phyloP scores from a whole-genome alignment of 805 yeast genomes.

The Candida methanosorbosa region DNA sequence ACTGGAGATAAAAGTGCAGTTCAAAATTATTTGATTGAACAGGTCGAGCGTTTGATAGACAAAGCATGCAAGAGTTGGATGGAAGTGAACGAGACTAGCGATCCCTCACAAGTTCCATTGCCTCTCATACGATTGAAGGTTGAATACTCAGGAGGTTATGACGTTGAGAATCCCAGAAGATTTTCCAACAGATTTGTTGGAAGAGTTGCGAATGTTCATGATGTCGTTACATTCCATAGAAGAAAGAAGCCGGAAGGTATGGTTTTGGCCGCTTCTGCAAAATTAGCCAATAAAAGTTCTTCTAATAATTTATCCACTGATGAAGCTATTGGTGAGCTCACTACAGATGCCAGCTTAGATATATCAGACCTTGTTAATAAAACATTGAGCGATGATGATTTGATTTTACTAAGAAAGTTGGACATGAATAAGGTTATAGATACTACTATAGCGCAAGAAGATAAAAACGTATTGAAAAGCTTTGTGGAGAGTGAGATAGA shows the following conservation, averaged over 20 bases:
- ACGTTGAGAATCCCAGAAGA: slow-evolving; percentile 83
- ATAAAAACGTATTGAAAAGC: slow-evolving; percentile 59
- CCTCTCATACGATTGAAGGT: slow-evolving; percentile 80
- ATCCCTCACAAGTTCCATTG: slow-evolving; percentile 37
- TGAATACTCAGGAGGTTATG: slow-evolving; percentile 85
- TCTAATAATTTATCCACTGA: slow-evolving; percentile 1
- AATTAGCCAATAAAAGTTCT: slow-evolving; percentile 8
- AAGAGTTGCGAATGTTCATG: slow-evolving; percentile 82
- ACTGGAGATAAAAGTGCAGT: slow-evolving; percentile 53
- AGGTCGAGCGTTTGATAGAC: slow-evolving; percentile 60
- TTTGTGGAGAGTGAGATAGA: slow-evolving; percentile 50
- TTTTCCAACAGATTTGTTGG: slow-evolving; percentile 90
- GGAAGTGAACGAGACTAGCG: slow-evolving; percentile 16
- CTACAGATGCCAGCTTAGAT: slow-evolving; percentile 25
- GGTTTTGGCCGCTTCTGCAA: slow-evolving; percentile 6
- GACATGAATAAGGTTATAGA: slow-evolving; percentile 71
- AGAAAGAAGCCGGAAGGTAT: slow-evolving; percentile 27
- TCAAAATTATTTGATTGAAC: slow-evolving; percentile 44
- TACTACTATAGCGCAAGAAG: slow-evolving; percentile 74
- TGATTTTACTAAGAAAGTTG: slow-evolving; percentile 62
- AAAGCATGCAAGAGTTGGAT: slow-evolving; percentile 47
- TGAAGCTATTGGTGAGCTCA: slow-evolving; percentile 24
- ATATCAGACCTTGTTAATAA: slow-evolving; percentile 58
- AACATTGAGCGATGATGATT: slow-evolving; percentile 50
- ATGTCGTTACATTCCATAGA: slow-evolving; percentile 65